Base-by-base conservation (phyloP, 305 asterid genomes). In the Nicotiana rustica region DNA sequence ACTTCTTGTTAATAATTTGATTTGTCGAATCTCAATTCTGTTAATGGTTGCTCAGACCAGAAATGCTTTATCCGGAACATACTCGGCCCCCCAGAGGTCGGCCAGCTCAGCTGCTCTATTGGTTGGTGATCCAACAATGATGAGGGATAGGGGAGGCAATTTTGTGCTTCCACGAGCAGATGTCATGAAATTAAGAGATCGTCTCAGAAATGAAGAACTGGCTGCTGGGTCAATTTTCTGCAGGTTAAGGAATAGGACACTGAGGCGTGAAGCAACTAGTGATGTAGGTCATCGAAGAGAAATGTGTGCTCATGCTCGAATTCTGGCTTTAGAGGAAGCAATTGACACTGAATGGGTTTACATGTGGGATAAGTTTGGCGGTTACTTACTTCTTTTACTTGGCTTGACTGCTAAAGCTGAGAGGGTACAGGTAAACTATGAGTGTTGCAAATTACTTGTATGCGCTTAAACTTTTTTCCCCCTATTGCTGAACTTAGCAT, bases 361-460 rank as follows among this genome's bases (percentile, higher is more conserved):
- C 92, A 97, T 97, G 99, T 97, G 99, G 99, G 99, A 97, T 89
- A 95, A 92, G 88, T 97, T 97, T 82, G 99, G 99, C 81, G 99
- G 99, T 78, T 97, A 97, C 91, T 91, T 97, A 18, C 99, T 97
- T 89, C 97, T 97, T 86, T 86, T 97, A 93, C 97, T 97, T 82
- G 98, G 98, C 85, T 95, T 97, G 92, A 97, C 99, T 85, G 97
- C 99, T 84, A 93, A 92, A 90, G 99, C 99, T 29, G 99, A 97
- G 87, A 90, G 97, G 86, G 99, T 97, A 84, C 99, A 96, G 98
- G 99, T 96, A 88, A 44, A 86, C 77, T 9, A 79, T 80, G 77
- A 5, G n/a, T 55, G 56, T 76, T 55, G 17, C 80, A 31, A 25
- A 55, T 65, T 76, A 31, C 52, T 33, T 29, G 15, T 56, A 15